Evolutionary conservation across 805 yeast species (phyloP), one percentile per base, ranked within the genome.

Genomic region (Saccharomyces kudriavzevii): DNA sequence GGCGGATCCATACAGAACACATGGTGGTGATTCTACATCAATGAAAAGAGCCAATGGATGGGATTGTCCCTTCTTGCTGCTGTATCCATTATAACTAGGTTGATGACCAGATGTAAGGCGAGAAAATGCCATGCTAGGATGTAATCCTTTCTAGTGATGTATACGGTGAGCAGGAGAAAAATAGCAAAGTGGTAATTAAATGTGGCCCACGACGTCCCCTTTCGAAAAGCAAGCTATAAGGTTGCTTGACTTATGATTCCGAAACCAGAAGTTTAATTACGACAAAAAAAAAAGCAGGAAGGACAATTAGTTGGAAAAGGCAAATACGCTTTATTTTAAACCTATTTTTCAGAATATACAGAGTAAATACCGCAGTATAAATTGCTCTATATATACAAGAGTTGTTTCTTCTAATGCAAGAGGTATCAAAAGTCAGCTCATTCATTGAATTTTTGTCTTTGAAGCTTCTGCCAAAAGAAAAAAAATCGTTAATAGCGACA

Each of bases 11-110:
- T 87, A 92, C 52, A 94, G 72, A 48, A 89, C 81, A 40, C 91
- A 77, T 0, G 99, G 99, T 1, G 98, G 98, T 1, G 95, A 85
- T 66, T 94, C 99, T 24, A 94, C 74, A 40, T 77, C 76, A 31
- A 91, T 77, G 0, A 82, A 66, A 11, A 88, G 69, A 31, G 77
- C 74, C 31, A 79, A 68, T 1, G 79, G 78, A 40, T 68, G 70
- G 4, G 56, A 55, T 5, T 20, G 29, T n/a, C 43, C 43, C 8
- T 35, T 35, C 24, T 17, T 30, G 35, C 14, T 30, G 35, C 35
- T 30, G 35, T 30, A 13, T 11, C 17, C n/a, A 13, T 13, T 30
- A 30, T 30, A 11, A 17, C 4, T 35, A 13, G 43, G 13, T 11
- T 35, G 43, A 35, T 35, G 43, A 6, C 13, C 4, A 17, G 43